Percentiles rank a stretch among this genome's conserved stretches.
Evolutionary conservation across 331 rosid genomes (phyloP).

Genomic region (Acacia pycnantha): DNA sequence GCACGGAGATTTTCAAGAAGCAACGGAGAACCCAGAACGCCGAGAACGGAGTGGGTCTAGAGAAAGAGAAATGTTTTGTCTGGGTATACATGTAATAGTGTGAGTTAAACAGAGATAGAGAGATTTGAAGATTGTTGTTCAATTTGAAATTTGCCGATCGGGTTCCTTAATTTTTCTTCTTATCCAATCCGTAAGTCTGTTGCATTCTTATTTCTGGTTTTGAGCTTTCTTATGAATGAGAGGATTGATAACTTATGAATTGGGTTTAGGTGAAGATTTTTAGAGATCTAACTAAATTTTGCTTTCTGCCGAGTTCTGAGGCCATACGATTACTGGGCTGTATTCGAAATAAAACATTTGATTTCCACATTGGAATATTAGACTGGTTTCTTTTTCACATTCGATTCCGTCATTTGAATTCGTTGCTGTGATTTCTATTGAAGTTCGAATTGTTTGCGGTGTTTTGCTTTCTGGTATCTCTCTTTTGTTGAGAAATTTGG

Average conservation of each 20-base stretch:
- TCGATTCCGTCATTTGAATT: constrained; percentile 9
- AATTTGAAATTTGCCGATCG: constrained; percentile 51
- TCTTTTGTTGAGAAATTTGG: constrained; percentile 12
- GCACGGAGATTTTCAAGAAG: constrained; percentile 64
- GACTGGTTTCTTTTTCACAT: constrained; percentile 24
- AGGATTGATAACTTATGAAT: constrained; percentile 11
- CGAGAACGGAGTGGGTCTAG: constrained; percentile 31
- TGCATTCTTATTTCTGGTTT: constrained; percentile 22
- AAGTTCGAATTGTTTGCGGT: constrained; percentile 11
- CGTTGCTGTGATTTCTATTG: constrained; percentile 9
- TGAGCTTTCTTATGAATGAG: constrained; percentile 19
- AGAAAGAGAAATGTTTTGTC: constrained; percentile 26
- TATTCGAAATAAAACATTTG: background rate
- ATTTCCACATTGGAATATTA: constrained; percentile 18
- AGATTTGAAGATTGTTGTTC: constrained; percentile 28
- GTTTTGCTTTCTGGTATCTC: constrained; percentile 31
- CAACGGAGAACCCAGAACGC: constrained; percentile 29
- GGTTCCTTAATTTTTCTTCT: constrained; percentile 51
- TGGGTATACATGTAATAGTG: constrained; percentile 19
- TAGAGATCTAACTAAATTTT: constrained; percentile 34
- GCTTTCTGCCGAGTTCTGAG: background rate
- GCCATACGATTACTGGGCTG: constrained; percentile 23
- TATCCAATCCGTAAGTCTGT: constrained; percentile 65
- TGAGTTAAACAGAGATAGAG: constrained; percentile 11
- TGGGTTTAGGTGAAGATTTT: background rate